Conservation (phyloP, 345 rosid species). For the Citrus hindsii region DNA sequence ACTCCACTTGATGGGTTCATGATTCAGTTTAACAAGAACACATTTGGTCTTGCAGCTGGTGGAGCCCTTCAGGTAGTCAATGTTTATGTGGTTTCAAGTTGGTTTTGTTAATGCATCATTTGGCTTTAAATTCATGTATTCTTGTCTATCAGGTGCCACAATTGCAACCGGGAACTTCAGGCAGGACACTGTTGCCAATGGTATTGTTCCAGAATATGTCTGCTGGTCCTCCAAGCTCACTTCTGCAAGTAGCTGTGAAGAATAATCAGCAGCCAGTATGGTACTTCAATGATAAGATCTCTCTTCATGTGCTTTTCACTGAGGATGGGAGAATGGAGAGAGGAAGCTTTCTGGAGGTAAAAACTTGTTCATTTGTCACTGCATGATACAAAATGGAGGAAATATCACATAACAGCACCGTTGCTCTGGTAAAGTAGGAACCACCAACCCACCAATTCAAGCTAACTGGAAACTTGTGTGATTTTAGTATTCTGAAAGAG, state of each 20-base stretch:
- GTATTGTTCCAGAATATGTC: constrained; percentile 87
- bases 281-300: constrained; percentile 80
- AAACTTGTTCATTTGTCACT: neutral
- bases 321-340: constrained; percentile 99
- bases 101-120: neutral
- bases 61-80: constrained; percentile 85
- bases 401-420: neutral
- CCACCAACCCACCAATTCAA: neutral
- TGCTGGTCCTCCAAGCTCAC: constrained; percentile 79
- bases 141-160: constrained; percentile 60
- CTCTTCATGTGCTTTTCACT: constrained; percentile 61
- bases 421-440: neutral
- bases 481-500: neutral
- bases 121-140: constrained; percentile 15
- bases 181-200: constrained; percentile 78
- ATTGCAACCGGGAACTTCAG: constrained; percentile 74
- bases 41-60: constrained; percentile 93
- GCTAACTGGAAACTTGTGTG: neutral
- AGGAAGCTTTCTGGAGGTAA: constrained; percentile 93
- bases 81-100: neutral
- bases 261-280: constrained; percentile 94
- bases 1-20: constrained; percentile 90
- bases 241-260: constrained; percentile 95
- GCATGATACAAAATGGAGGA: neutral
- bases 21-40: constrained; percentile 98